These are phyloP conservation scores for Hymenotorrendiella dingleyae DNA, from an alignment of 2,329 filamentous ascomycete genomes.

Conservation along the genomic window DNA sequence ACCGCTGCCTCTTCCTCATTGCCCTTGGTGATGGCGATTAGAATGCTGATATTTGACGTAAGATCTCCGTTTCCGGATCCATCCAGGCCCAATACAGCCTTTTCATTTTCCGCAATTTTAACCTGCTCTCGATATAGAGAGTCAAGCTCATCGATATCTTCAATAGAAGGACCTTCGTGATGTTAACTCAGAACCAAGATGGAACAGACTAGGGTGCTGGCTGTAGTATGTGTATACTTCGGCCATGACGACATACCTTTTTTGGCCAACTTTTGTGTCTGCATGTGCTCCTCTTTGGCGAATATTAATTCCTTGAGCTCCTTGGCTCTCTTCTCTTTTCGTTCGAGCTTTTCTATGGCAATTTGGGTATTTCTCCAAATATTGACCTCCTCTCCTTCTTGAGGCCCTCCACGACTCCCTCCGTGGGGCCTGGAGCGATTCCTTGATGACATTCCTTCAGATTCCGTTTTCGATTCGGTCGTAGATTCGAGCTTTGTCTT, in stretches of 20 bases:
- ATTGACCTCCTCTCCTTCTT: too few relatives aligned
- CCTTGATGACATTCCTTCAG: too few relatives aligned
- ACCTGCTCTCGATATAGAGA: conserved; percentile 27
- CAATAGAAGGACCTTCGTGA: conserved; percentile 14
- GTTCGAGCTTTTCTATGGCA: not conserved
- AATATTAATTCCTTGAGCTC: conserved; percentile 10
- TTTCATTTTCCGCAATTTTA: conserved; percentile 24
- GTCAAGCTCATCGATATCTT: conserved; percentile 21
- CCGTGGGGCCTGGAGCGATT: too few relatives aligned
- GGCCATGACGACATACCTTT: too few relatives aligned
- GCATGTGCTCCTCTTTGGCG: conserved; percentile 8
- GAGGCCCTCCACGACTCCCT: too few relatives aligned
- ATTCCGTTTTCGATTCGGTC: too few relatives aligned
- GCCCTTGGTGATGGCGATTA: conserved; percentile 18
- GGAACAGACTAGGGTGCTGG: not conserved
- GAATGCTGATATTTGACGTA: conserved; percentile 12
- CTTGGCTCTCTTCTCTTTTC: conserved; percentile 3
- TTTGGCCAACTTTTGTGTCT: not conserved
- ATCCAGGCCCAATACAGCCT: conserved; percentile 10
- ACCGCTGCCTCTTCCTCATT: conserved; percentile 19
- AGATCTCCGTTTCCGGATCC: conserved; percentile 3
- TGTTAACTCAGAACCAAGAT: not conserved
- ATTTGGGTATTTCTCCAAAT: conserved; percentile 9
- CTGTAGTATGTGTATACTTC: too few relatives aligned
- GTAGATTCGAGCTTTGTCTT: too few relatives aligned